Percentiles rank a stretch among this genome's conserved stretches.
phyloP scores from a whole-genome alignment of 2,329 filamentous ascomycete species.

The Cladophialophora exuberans region DNA sequence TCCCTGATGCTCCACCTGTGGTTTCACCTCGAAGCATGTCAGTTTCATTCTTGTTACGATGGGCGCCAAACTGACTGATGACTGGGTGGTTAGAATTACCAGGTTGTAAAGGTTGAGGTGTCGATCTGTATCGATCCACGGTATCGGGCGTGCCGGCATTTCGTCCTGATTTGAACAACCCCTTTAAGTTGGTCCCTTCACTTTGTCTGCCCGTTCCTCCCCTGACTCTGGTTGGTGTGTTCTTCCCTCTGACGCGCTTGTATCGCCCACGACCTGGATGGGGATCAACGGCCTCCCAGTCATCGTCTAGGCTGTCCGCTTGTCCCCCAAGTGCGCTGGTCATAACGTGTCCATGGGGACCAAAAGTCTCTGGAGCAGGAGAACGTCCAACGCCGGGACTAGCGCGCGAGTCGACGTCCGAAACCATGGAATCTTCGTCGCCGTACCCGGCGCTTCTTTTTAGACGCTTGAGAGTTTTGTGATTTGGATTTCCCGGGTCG shows the following conservation, averaged over 20 bases:
- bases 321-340: constrained; percentile 29
- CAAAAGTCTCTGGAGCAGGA: constrained; percentile 24
- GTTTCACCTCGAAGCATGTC: constrained; percentile 36
- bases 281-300: constrained; percentile 41
- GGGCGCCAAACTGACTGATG: constrained; percentile 42
- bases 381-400: constrained; percentile 31
- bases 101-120: constrained; percentile 40
- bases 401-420: constrained; percentile 32
- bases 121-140: constrained; percentile 23
- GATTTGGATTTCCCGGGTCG: constrained; percentile 38
- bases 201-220: constrained; percentile 35
- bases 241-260: constrained; percentile 40
- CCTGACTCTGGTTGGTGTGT: constrained; percentile 35
- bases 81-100: constrained; percentile 47
- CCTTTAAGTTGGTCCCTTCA: constrained; percentile 37
- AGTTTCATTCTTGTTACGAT: constrained; percentile 19
- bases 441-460: constrained; percentile 43
- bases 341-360: constrained; percentile 26
- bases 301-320: constrained; percentile 42
- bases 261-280: constrained; percentile 42
- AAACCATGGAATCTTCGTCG: constrained; percentile 30
- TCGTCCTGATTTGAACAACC: constrained; percentile 49
- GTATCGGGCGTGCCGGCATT: constrained; percentile 40
- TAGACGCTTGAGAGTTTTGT: constrained; percentile 47
- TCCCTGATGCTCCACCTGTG: constrained; percentile 37